Percentiles rank a stretch among this genome's conserved stretches.
phyloP scores from a whole-genome alignment of 2,329 filamentous ascomycete genomes.

The Pleomassaria siparia region DNA sequence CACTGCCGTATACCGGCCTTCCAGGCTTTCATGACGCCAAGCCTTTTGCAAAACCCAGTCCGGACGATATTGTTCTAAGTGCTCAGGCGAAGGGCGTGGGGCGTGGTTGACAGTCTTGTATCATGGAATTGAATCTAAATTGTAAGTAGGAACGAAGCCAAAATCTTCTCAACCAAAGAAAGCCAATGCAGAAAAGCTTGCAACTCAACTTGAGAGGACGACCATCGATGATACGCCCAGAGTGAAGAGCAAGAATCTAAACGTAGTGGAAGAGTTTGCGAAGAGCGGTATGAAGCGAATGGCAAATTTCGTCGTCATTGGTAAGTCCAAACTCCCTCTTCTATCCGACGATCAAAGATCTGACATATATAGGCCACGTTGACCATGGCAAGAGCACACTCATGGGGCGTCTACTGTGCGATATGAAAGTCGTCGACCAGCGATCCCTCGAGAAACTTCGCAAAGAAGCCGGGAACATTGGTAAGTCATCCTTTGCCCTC shows the following conservation, averaged over 20 bases:
- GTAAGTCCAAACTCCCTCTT: constrained; percentile 52
- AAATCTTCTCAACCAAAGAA: constrained; percentile 33
- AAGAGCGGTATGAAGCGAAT: constrained; percentile 75
- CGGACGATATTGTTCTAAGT: constrained; percentile 83
- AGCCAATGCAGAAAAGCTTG: constrained; percentile 38
- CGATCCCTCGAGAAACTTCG: constrained; percentile 85
- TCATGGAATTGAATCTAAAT: constrained; percentile 17
- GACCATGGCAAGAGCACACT: constrained; percentile 97
- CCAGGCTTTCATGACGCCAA: constrained; percentile 48
- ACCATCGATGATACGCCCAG: constrained; percentile 54
- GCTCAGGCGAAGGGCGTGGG: constrained; percentile 64
- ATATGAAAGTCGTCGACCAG: constrained; percentile 85
- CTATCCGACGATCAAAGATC: no score
- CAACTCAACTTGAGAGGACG: constrained; percentile 52
- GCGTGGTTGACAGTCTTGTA: constrained; percentile 25
- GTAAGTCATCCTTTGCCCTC: constrained; percentile 92
- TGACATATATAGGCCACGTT: constrained; percentile 70
- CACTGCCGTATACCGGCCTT: constrained; percentile 45
- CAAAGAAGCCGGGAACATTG: constrained; percentile 85
- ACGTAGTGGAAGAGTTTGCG: constrained; percentile 80
- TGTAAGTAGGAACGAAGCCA: constrained; percentile 20
- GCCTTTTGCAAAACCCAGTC: constrained; percentile 82
- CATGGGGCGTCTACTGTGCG: constrained; percentile 91
- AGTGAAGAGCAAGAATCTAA: constrained; percentile 73
- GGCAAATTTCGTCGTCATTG: constrained; percentile 90